A percentile compares a stretch with the other conserved stretches of the same genome.
phyloP scores from a whole-genome alignment of 1,284 basidiomycete genomes.

The Cutaneotrichosporon spelunceum region DNA sequence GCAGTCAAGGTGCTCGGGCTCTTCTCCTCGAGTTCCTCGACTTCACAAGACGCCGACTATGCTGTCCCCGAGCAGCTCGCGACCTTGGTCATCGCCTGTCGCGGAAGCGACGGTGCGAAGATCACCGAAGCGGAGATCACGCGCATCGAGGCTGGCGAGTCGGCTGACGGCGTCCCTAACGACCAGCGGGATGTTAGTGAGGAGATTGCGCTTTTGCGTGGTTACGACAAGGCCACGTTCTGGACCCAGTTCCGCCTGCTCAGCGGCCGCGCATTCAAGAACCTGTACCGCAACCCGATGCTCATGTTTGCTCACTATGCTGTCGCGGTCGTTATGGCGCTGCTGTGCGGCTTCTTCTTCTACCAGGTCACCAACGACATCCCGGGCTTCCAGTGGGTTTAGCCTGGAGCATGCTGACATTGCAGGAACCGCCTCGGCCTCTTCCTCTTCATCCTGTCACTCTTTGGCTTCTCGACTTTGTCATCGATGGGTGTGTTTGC shows the following conservation, averaged over 20 bases:
- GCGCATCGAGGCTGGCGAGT: slow-evolving; percentile 51
- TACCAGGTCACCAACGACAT: slow-evolving; percentile 71
- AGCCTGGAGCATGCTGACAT: background rate
- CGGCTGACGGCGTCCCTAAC: slow-evolving; percentile 34
- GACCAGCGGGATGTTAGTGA: slow-evolving; percentile 54
- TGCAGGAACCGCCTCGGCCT: slow-evolving; percentile 61
- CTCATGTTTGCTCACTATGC: slow-evolving; percentile 86
- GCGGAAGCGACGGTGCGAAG: slow-evolving; percentile 64
- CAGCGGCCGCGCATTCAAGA: slow-evolving; percentile 96
- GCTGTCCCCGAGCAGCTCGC: slow-evolving; percentile 64
- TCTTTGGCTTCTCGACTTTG: slow-evolving; percentile 94
- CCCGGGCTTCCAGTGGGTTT: slow-evolving; percentile 77
- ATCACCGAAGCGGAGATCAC: slow-evolving; percentile 65
- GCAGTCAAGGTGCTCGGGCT: slow-evolving; percentile 72
- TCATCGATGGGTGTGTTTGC: slow-evolving; percentile 90
- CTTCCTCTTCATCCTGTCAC: slow-evolving; percentile 91
- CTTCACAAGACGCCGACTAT: slow-evolving; percentile 46
- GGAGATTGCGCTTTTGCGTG: slow-evolving; percentile 63
- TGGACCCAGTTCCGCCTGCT: slow-evolving; percentile 87
- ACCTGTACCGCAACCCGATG: slow-evolving; percentile 87
- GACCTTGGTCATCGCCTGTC: slow-evolving; percentile 70
- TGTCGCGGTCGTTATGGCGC: slow-evolving; percentile 74
- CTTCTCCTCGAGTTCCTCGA: slow-evolving; percentile 50
- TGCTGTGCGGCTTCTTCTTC: slow-evolving; percentile 57
- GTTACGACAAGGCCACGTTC: slow-evolving; percentile 79